Evolutionary conservation across 2,329 filamentous ascomycete genomes (phyloP).

Genomic region (Bipolaris victoriae): DNA sequence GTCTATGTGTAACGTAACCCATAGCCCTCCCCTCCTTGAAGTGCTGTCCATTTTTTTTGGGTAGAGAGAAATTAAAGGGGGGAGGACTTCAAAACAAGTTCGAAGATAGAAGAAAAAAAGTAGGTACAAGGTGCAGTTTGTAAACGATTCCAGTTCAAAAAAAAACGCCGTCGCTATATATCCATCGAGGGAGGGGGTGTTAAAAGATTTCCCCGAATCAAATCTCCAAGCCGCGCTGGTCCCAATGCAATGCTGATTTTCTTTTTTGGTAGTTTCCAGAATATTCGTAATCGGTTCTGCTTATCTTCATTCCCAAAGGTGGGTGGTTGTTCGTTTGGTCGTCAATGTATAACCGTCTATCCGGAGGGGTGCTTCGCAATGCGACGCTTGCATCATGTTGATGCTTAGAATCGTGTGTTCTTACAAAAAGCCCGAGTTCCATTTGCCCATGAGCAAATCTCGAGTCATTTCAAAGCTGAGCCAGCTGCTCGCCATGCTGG

Average conservation of each 20-base stretch:
- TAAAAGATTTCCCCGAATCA: slow-evolving; percentile 1
- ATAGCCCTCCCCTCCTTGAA: neutral
- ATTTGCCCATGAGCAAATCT: slow-evolving; percentile 73
- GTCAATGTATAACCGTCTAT: slow-evolving; percentile 6
- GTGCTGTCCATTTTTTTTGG: neutral
- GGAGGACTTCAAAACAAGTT: neutral
- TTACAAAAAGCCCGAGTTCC: slow-evolving; percentile 41
- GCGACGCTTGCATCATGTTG: neutral
- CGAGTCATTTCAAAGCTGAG: slow-evolving; percentile 93
- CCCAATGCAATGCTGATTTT: slow-evolving; percentile 25
- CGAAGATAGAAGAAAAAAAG: neutral
- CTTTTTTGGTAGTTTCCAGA: slow-evolving; percentile 7
- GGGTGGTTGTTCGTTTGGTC: neutral
- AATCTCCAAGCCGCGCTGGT: slow-evolving; percentile 13
- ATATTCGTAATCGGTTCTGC: neutral
- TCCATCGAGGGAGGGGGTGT: neutral
- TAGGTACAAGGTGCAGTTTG: slow-evolving; percentile 4
- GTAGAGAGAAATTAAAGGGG: neutral
- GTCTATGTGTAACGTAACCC: slow-evolving; percentile 1
- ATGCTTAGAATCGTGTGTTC: neutral
- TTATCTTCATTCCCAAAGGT: neutral
- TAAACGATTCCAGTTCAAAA: slow-evolving; percentile 2
- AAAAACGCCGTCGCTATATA: slow-evolving; percentile 24
- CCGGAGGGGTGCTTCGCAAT: slow-evolving; percentile 11
- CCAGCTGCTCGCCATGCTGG: slow-evolving; percentile 99